Base-by-base conservation (phyloP, 2,329 filamentous ascomycete species). In the Nigrograna mackinnonii region DNA sequence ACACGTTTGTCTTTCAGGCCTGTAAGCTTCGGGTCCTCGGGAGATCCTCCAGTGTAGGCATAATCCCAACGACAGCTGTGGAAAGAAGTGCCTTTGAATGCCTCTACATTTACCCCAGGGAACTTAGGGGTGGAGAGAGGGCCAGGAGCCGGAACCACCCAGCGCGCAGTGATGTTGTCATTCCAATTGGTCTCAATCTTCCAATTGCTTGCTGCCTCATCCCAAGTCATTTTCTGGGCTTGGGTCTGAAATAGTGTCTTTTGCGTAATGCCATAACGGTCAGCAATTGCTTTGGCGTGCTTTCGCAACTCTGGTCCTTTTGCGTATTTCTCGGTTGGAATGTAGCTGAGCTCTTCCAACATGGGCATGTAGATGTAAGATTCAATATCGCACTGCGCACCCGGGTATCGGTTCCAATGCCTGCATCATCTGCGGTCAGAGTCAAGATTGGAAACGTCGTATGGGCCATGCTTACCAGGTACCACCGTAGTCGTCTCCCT, bases 311-410 rank as follows among this genome's bases (percentile, higher is more conserved):
- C 77, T 2, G 58, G 49, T 0, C 72, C 75, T 6, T 62, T 62
- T 0, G 72, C 63, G 47, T 78, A 79, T 31, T 71, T 70, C 33
- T 78, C 68, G 13, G 68, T 76, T 0, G 82, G 83, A 57, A 83
- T 74, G 53, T 82, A 83, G 1, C 46, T 52, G 3, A 56, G 34
- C 33, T 62, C 57, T 30, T 61, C 55, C 3, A 58, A 47, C 7
- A 60, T 20, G 2, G 59, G 57, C 58, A 61, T 61, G 33, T 62
- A 59, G 19, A 60, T 58, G 35, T 61, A 62, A 5, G 54, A 57
- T 39, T 61, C 58, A 24, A 61, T 57, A 22, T 60, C 59, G 39
- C 57, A 61, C 24, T 54, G 50, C 3, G 54, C 52, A 16, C 54
- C 54, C 12, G 54, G 57, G 35, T 58, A 62, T 16, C 55, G 46